Base-by-base conservation (phyloP, 192 early-diverging fungal species). In the Dissophora globulifera region DNA sequence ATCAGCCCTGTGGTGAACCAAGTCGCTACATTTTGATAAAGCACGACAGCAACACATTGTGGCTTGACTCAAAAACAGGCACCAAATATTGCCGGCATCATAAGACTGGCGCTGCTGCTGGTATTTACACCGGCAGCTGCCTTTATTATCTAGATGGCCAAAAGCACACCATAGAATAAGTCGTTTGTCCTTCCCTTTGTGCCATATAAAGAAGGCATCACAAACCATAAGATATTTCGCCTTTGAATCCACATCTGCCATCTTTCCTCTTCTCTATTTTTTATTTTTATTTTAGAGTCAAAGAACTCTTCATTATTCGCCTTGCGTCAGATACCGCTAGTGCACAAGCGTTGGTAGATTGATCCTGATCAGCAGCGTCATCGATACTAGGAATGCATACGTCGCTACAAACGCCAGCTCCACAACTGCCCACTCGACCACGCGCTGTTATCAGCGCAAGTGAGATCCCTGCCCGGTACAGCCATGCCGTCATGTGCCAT, bases 331-430 rank as follows among this genome's bases (percentile, higher is more conserved):
- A 72, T 89, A 89, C 29, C 89, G 81, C 23, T 81, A 68, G 76
- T 90, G 85, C 1, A 93, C 89, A 84, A 87, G 88, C 31, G 85
- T 85, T 38, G 93, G 85, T 53, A 96, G 74, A n/a, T 87, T 88
- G 55, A 85, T 88, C 4, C 92, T 93, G 61, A 94, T 86, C 16
- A 90, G 48, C 23, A 96, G 79, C 78, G 94, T 96, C n/a, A 90
- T 42, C 40, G 81, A 74, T 27, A 93, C 84, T 33, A 86, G 58
- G 40, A 83, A 66, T 4, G 82, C 83, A 56, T 86, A 87, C 3
- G 84, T 84, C 12, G 84, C 83, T 57, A 86, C 49, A 16, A 64
- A 82, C 5, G 80, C 67, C 16, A 80, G 58, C 2, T 29, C 45
- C 60, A 83, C 79, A n/a, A 81, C 79, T 2, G 82, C 55, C 20